A percentile compares a stretch with the other conserved stretches of the same genome.
These are phyloP conservation scores for Termitomyces bulborhizus DNA, from an alignment of 768 basidiomycete species.

Conservation along the genomic window DNA sequence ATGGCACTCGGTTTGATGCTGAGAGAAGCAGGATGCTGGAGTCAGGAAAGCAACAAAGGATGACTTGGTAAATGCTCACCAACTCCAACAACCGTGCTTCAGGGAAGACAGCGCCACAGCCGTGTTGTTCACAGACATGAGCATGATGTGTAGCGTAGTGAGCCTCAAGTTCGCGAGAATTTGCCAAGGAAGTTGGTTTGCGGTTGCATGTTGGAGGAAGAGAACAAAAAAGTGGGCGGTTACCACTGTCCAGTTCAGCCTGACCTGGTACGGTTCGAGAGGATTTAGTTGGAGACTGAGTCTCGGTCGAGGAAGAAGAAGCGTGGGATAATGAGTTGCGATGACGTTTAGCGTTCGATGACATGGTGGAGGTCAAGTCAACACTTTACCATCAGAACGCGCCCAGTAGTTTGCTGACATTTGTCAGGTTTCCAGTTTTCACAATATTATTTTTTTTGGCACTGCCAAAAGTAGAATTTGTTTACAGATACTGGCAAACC, in stretches of 20 bases:
- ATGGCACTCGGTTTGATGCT: slow-evolving; percentile 86
- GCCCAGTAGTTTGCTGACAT: background rate
- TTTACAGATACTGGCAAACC: slow-evolving; percentile 3
- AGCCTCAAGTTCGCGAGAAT: slow-evolving; percentile 65
- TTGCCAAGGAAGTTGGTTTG: slow-evolving; percentile 55
- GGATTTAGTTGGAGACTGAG: slow-evolving; percentile 18
- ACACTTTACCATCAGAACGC: background rate
- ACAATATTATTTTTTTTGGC: slow-evolving; percentile 9
- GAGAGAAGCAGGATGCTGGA: slow-evolving; percentile 3
- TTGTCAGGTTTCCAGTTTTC: background rate
- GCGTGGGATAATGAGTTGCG: slow-evolving; percentile 31
- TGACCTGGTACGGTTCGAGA: slow-evolving; percentile 20
- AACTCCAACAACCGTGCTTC: slow-evolving; percentile 73
- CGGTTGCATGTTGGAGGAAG: slow-evolving; percentile 81
- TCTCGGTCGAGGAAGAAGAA: slow-evolving; percentile 26
- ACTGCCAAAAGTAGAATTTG: slow-evolving; percentile 5
- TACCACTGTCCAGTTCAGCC: slow-evolving; percentile 10
- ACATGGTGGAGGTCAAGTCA: slow-evolving; percentile 9
- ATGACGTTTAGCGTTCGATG: slow-evolving; percentile 27
- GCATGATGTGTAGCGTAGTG: slow-evolving; percentile 85
- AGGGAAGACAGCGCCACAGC: slow-evolving; percentile 81
- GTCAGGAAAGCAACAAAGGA: background rate
- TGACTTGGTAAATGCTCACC: slow-evolving; percentile 42
- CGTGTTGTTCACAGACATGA: slow-evolving; percentile 66
- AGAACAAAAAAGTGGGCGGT: slow-evolving; percentile 52